phyloP scores from a whole-genome alignment of 2,329 filamentous ascomycete species.

The Orbilia ellipsospora region DNA sequence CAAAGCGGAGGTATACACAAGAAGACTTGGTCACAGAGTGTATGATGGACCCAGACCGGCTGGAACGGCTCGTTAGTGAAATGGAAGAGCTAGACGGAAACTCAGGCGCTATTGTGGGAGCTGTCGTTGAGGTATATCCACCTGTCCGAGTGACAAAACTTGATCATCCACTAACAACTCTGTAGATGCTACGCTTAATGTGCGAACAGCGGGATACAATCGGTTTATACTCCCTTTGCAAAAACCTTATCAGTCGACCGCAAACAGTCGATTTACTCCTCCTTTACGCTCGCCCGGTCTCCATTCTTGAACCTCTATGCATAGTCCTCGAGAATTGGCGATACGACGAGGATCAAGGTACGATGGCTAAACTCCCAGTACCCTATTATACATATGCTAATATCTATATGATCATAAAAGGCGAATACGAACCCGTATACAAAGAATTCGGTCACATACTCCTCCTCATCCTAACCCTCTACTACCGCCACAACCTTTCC shows the following conservation, averaged over 20 bases:
- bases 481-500: conserved; percentile 78
- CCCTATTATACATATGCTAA: neutral
- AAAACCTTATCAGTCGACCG: conserved; percentile 77
- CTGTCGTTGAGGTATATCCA: conserved; percentile 56
- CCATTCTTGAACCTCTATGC: conserved; percentile 79
- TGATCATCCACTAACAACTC: neutral
- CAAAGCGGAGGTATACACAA: conserved; percentile 78
- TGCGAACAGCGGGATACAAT: conserved; percentile 81
- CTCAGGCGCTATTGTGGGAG: conserved; percentile 58
- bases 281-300: conserved; percentile 76
- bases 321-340: conserved; percentile 80
- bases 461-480: conserved; percentile 77
- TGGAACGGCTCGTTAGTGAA: conserved; percentile 72
- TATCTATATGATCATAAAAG: conserved; percentile 60
- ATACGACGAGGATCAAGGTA: conserved; percentile 80
- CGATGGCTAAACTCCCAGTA: neutral
- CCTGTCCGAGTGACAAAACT: neutral
- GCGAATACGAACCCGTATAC: conserved; percentile 85
- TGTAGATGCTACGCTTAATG: conserved; percentile 74
- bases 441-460: conserved; percentile 85
- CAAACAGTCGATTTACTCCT: conserved; percentile 78
- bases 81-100: conserved; percentile 82
- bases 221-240: conserved; percentile 79
- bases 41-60: conserved; percentile 77
- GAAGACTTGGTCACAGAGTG: conserved; percentile 83